Percentiles rank a stretch among this genome's conserved stretches.
Evolutionary conservation across 1,284 basidiomycete genomes (phyloP).

Genomic region (Puccinia triticina): DNA sequence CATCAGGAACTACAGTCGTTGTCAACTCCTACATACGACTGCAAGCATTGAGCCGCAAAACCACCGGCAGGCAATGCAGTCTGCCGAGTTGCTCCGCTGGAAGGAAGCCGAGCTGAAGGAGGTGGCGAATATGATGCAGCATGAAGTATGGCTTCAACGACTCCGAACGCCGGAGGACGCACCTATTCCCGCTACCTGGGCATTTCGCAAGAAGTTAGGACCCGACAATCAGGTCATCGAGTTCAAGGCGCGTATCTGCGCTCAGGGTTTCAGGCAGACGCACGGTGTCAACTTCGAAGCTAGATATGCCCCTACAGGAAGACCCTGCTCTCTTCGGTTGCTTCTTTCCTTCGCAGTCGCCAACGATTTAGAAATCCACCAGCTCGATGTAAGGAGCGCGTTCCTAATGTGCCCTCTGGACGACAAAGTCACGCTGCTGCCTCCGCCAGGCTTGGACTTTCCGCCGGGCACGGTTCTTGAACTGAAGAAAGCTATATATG

Average conservation of each 20-base stretch:
- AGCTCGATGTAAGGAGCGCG: not conserved
- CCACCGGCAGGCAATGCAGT: not conserved
- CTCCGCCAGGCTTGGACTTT: not conserved
- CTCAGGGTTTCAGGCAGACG: too few relatives aligned
- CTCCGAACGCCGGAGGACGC: not conserved
- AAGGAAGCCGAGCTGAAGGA: too few relatives aligned
- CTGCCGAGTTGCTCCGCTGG: not conserved
- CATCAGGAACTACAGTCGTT: too few relatives aligned
- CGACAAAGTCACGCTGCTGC: not conserved
- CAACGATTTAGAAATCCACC: not conserved
- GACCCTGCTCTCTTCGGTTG: not conserved
- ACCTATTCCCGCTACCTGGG: not conserved
- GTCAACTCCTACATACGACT: too few relatives aligned
- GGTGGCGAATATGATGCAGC: not conserved
- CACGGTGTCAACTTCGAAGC: too few relatives aligned
- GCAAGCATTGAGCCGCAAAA: not conserved
- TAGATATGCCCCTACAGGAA: too few relatives aligned
- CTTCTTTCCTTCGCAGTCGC: not conserved
- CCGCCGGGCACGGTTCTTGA: not conserved
- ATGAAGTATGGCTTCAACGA: not conserved
- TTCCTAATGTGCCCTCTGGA: too few relatives aligned
- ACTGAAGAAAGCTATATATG: slow-evolving; percentile 22
- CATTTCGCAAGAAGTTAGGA: not conserved
- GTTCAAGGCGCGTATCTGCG: too few relatives aligned
- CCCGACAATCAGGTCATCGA: too few relatives aligned